phyloP scores from a whole-genome alignment of 345 rosid genomes.

The Toxicodendron radicans region DNA sequence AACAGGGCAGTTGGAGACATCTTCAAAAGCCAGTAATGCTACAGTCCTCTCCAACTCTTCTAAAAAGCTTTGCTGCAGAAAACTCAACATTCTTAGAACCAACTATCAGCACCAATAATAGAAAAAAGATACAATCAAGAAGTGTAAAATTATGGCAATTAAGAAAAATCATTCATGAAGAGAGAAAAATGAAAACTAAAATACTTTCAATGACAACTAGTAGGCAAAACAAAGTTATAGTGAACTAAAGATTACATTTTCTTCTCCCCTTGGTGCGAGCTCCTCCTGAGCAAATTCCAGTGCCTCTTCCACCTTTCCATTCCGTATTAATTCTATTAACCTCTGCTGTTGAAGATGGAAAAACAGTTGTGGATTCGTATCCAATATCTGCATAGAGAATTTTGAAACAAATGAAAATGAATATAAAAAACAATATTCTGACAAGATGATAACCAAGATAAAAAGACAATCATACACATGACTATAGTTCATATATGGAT shows the following conservation, averaged over 20 bases:
- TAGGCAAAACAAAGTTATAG: slow-evolving; percentile 14
- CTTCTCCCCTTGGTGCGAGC: slow-evolving; percentile 98
- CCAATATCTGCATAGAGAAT: slow-evolving; percentile 60
- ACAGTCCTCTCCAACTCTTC: slow-evolving; percentile 97
- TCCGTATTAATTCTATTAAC: slow-evolving; percentile 89
- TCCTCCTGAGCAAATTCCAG: slow-evolving; percentile 98
- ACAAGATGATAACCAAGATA: neutral
- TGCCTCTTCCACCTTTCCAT: slow-evolving; percentile 90
- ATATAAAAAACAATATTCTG: neutral
- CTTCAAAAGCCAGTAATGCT: slow-evolving; percentile 88
- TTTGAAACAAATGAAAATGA: slow-evolving; percentile 13
- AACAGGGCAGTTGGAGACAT: slow-evolving; percentile 81
- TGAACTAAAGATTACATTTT: slow-evolving; percentile 50
- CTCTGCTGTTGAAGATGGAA: slow-evolving; percentile 99
- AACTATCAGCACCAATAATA: slow-evolving; percentile 1
- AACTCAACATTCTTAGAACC: slow-evolving; percentile 6
- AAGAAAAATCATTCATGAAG: neutral
- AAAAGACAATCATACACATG: neutral
- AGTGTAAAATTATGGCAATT: neutral
- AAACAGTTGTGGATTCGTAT: slow-evolving; percentile 91
- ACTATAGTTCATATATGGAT: neutral
- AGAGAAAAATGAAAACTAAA: slow-evolving; percentile 1
- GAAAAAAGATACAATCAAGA: neutral
- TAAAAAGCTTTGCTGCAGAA: slow-evolving; percentile 73
- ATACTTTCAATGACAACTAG: neutral